phyloP scores from a whole-genome alignment of 2,329 filamentous ascomycete genomes.

The Aspergillus pseudonomiae region DNA sequence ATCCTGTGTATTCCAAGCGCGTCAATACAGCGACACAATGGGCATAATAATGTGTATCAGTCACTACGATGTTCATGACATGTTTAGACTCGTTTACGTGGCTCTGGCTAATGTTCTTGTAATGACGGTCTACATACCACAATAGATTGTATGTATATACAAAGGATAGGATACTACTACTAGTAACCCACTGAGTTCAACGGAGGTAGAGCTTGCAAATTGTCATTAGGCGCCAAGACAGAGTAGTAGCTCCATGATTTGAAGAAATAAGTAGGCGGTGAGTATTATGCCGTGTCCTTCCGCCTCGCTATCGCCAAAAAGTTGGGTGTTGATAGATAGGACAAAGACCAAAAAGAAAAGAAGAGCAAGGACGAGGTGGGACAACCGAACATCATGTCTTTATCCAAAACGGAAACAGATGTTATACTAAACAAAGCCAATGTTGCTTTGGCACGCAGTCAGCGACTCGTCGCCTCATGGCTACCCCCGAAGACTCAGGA shows the following conservation, averaged over 20 bases:
- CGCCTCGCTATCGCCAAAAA: slow-evolving; percentile 17
- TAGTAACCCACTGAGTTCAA: not conserved
- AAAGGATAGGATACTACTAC: not conserved
- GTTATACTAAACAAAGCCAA: slow-evolving; percentile 59
- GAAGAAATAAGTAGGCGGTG: not conserved
- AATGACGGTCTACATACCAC: not conserved
- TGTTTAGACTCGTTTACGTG: not conserved
- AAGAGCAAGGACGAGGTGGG: not conserved
- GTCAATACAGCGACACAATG: not conserved
- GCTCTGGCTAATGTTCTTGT: not conserved
- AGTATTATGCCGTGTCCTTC: slow-evolving; percentile 14
- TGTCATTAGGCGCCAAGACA: not conserved
- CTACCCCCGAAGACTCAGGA: slow-evolving; percentile 52
- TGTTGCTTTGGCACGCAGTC: slow-evolving; percentile 56
- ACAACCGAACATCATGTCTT: slow-evolving; percentile 28
- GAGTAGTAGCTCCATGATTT: not conserved
- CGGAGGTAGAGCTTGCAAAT: not conserved
- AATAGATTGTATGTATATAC: not conserved
- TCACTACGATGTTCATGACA: not conserved
- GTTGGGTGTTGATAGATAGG: not conserved
- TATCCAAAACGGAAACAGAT: slow-evolving; percentile 51
- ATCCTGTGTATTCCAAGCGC: slow-evolving; percentile 3
- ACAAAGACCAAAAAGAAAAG: slow-evolving; percentile 4
- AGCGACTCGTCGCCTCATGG: slow-evolving; percentile 60
- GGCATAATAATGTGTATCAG: not conserved